Conservation (phyloP, 2,329 filamentous ascomycete genomes). For the Monilinia aucupariae region DNA sequence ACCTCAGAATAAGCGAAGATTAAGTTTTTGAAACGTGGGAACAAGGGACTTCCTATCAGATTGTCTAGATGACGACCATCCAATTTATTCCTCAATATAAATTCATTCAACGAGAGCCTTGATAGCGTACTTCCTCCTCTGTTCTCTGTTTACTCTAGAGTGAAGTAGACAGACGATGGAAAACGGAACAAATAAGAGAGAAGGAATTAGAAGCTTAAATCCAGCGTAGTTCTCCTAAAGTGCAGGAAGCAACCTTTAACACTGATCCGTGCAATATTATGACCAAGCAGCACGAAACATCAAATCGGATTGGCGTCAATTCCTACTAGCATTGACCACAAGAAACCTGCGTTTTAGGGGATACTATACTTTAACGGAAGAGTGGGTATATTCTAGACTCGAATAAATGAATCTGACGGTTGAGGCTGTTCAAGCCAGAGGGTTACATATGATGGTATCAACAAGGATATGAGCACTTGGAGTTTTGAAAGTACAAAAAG, state of each 20-base stretch:
- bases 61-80: background rate
- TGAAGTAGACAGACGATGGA: background rate
- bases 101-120: background rate
- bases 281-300: too few relatives aligned
- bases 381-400: background rate
- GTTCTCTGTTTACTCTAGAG: background rate
- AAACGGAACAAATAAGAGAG: slow-evolving; percentile 8
- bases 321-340: too few relatives aligned
- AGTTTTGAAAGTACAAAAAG: slow-evolving; percentile 11
- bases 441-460: background rate
- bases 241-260: too few relatives aligned
- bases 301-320: too few relatives aligned
- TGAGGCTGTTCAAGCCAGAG: background rate
- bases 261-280: too few relatives aligned
- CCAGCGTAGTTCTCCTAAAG: too few relatives aligned
- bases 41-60: background rate
- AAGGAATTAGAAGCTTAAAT: slow-evolving; percentile 4
- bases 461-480: background rate
- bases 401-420: slow-evolving; percentile 8
- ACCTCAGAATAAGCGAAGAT: background rate
- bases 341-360: too few relatives aligned
- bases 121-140: background rate
- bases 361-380: background rate
- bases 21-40: slow-evolving; percentile 1
- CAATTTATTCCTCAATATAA: slow-evolving; percentile 9